phyloP scores from a whole-genome alignment of 306 rosid species.

The Calophaca sinica region DNA sequence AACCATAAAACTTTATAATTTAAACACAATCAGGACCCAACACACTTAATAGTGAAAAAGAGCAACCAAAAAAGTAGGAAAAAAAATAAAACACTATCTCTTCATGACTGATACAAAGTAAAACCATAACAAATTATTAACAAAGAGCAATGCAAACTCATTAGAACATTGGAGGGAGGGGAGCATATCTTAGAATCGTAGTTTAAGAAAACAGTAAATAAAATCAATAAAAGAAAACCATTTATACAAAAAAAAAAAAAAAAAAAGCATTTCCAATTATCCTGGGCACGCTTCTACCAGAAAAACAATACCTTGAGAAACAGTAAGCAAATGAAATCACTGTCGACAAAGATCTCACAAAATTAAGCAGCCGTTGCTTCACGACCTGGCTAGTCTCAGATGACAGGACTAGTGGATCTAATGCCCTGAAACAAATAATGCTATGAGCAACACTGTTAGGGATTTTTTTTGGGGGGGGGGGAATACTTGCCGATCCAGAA shows the following conservation, averaged over 20 bases:
- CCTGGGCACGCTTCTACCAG: conserved; percentile 8
- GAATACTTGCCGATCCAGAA: conserved; percentile 27
- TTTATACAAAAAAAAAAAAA: neutral
- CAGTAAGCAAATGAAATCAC: conserved; percentile 91
- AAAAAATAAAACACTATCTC: neutral
- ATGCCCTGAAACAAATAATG: conserved; percentile 71
- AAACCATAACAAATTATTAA: conserved; percentile 13
- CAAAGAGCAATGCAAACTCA: conserved; percentile 31
- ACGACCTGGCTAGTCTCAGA: conserved; percentile 85
- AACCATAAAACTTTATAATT: conserved; percentile 41
- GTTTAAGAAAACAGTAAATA: conserved; percentile 1
- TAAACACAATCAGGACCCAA: conserved; percentile 30
- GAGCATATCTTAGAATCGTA: conserved; percentile 15
- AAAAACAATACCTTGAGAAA: conserved; percentile 74
- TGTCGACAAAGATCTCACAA: conserved; percentile 81
- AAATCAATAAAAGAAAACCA: conserved; percentile 19
- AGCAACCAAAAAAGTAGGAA: neutral
- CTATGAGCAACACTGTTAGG: conserved; percentile 41
- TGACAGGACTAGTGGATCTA: conserved; percentile 81
- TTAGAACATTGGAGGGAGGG: conserved; percentile 10
- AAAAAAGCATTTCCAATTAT: conserved; percentile 22
- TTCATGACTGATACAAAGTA: conserved; percentile 9
- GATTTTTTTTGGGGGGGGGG: conserved; percentile 2
- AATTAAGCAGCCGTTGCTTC: conserved; percentile 83
- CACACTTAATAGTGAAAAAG: conserved; percentile 32